Conservation (phyloP, 345 rosid genomes). For the Hevea brasiliensis region DNA sequence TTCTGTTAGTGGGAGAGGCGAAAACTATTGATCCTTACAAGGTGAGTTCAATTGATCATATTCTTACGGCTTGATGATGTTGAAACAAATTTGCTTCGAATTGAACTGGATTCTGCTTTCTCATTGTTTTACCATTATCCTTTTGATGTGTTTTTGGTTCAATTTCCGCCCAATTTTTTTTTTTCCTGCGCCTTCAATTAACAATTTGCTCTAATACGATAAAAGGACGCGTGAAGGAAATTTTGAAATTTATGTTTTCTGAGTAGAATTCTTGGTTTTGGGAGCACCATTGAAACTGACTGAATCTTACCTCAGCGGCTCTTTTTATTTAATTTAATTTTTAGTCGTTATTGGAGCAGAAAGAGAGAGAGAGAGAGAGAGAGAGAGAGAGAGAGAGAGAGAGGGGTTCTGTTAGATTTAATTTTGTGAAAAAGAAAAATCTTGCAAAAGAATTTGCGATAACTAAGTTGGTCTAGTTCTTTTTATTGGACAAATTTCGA, state of each 20-base stretch:
- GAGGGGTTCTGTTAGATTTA: not conserved
- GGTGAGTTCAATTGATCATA: conserved; percentile 35
- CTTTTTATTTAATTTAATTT: not conserved
- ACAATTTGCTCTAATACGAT: not conserved
- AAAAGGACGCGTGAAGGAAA: not conserved
- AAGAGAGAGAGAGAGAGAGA: too few relatives aligned
- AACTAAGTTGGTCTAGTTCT: too few relatives aligned
- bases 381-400: too few relatives aligned
- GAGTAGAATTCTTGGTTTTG: not conserved
- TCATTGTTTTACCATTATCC: not conserved
- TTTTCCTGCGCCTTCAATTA: not conserved
- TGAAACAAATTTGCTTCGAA: not conserved
- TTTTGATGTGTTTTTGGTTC: not conserved
- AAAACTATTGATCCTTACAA: conserved; percentile 71
- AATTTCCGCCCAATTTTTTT: too few relatives aligned
- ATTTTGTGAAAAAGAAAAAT: too few relatives aligned
- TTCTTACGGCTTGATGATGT: too few relatives aligned
- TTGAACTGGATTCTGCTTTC: not conserved
- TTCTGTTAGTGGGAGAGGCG: conserved; percentile 37
- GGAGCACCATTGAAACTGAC: too few relatives aligned
- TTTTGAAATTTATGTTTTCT: not conserved
- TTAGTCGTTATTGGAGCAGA: not conserved
- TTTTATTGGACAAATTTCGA: too few relatives aligned
- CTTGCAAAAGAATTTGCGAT: not conserved
- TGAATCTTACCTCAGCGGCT: not conserved